Base-by-base conservation (phyloP, 2,329 filamentous ascomycete genomes). In the Aureobasidium subglaciale region DNA sequence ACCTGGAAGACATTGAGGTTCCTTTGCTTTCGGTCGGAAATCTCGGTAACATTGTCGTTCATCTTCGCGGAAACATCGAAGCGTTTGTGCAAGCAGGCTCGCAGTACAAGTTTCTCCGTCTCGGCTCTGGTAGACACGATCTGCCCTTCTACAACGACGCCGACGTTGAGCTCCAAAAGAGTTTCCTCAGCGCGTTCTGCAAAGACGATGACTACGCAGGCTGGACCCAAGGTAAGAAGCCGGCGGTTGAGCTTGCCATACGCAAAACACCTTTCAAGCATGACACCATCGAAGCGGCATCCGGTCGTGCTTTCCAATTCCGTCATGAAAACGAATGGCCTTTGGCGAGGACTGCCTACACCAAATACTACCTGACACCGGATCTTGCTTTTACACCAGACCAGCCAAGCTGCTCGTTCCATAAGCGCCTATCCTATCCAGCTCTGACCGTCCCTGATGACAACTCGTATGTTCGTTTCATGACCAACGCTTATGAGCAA, bases 101-200 rank as follows among this genome's bases (percentile, higher is more conserved):
- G 0, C 74, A 82, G 57, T 72, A 83, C 59, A 88, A 88, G 66
- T 89, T 85, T 60, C 73, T 88, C 0, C 78, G 85, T 6, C 82
- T 87, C 65, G 85, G 88, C 63, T 83, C 80, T 0, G 85, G 86
- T 2, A 77, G 86, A 0, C 85, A 89, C 59, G 85, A 88, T 62
- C 72, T 88, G 1, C 85, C 85, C 0, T 88, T 88, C 65, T 89
- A 87, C 69, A 87, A 87, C 64, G 67, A 78, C 1, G 81, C 87
- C 45, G 82, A 87, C 59, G 84, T 86, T 0, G 81, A 85, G 58
- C 62, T 88, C 0, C 86, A 88, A 63, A 76, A 74, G 43, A 81
- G 79, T 60, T 89, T 89, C 65, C 70, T 88, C 0, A 83, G 87
- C 57, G 85, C 85, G 0, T 89, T 89, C 63, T 74, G 89, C 32